Percentiles rank a stretch among this genome's conserved stretches.
Conservation (phyloP, 1,284 basidiomycete species). For the Ustilago bromivora region DNA sequence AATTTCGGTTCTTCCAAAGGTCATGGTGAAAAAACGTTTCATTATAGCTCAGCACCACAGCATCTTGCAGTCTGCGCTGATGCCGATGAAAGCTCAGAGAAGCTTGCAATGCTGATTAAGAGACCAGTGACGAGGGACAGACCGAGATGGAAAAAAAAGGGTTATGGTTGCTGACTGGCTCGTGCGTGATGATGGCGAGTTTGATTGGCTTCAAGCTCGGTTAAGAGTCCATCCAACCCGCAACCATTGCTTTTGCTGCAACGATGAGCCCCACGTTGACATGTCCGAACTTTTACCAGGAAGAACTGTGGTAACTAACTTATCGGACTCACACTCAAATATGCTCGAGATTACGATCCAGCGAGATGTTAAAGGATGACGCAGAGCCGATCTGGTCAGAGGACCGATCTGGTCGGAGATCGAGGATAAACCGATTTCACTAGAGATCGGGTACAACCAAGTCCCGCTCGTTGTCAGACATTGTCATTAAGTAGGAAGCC, state of each 20-base stretch:
- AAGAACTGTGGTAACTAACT: neutral
- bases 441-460: too few species aligned
- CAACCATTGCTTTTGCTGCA: neutral
- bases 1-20: slow-evolving; percentile 9
- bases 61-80: neutral
- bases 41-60: neutral
- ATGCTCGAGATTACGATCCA: too few species aligned
- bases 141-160: neutral
- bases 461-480: too few species aligned
- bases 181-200: slow-evolving; percentile 11
- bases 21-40: neutral
- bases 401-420: too few species aligned
- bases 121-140: too few species aligned
- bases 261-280: slow-evolving; percentile 16
- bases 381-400: too few species aligned
- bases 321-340: neutral
- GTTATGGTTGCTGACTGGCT: slow-evolving; percentile 4
- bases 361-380: too few species aligned
- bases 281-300: neutral
- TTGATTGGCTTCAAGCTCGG: slow-evolving; percentile 3
- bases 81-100: neutral
- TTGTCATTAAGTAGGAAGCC: too few species aligned
- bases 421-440: too few species aligned
- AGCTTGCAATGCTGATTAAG: neutral
- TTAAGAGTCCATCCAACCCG: slow-evolving; percentile 12